Conservation (phyloP, 2,329 filamentous ascomycete species). For the Penicillium sp. region DNA sequence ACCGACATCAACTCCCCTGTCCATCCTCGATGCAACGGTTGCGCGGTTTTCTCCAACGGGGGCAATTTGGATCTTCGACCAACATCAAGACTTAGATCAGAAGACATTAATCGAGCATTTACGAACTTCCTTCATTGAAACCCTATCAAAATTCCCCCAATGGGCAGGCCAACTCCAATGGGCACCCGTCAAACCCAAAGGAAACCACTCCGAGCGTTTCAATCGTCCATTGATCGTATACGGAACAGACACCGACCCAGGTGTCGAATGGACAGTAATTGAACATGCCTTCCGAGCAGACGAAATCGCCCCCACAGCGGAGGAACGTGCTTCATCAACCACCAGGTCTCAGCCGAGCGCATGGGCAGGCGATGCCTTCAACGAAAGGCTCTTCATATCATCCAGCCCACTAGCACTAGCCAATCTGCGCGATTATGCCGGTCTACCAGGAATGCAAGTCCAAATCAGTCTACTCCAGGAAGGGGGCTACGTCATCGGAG, state of each 20-base stretch:
- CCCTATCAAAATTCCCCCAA: slow-evolving; percentile 7
- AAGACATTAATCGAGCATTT: neutral
- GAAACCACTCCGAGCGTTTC: slow-evolving; percentile 6
- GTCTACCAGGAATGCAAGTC: slow-evolving; percentile 16
- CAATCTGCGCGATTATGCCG: neutral
- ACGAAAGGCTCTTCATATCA: neutral
- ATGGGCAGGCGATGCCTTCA: slow-evolving; percentile 1
- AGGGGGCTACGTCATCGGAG: slow-evolving; percentile 42
- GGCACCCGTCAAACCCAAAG: slow-evolving; percentile 2
- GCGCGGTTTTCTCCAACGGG: slow-evolving; percentile 9
- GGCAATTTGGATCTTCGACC: slow-evolving; percentile 5
- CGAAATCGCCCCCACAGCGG: slow-evolving; percentile 1
- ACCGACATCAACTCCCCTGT: slow-evolving; percentile 4
- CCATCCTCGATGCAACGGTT: slow-evolving; percentile 12
- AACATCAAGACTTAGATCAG: neutral
- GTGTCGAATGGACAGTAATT: slow-evolving; percentile 7
- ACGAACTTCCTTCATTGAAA: neutral
- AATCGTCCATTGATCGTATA: slow-evolving; percentile 9
- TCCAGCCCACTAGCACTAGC: neutral
- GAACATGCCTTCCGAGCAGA: neutral
- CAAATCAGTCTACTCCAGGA: slow-evolving; percentile 43
- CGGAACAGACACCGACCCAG: neutral
- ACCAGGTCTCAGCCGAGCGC: neutral
- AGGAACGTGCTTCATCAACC: slow-evolving; percentile 1
- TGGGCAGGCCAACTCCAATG: slow-evolving; percentile 14